A percentile compares a stretch with the other conserved stretches of the same genome.
Conservation (phyloP, 352 stramenopile species). For the Pythium dissotocum region DNA sequence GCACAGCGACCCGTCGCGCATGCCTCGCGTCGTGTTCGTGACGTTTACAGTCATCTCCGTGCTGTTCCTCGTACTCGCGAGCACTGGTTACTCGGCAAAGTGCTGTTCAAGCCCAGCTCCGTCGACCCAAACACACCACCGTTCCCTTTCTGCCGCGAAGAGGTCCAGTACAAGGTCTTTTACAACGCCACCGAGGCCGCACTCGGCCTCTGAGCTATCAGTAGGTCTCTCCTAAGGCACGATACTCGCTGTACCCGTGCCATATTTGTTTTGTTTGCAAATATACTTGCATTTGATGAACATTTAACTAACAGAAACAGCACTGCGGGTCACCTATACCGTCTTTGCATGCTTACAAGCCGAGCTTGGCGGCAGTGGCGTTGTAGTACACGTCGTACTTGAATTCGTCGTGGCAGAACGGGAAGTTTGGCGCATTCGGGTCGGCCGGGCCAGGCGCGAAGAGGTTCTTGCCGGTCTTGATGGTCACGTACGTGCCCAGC, state of each 20-base stretch:
- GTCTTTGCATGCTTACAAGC: neutral
- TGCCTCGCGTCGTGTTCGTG: constrained; percentile 36
- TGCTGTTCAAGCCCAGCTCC: neutral
- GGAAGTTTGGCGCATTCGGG: constrained; percentile 21
- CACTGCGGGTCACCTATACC: neutral
- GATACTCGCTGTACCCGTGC: too few relatives aligned
- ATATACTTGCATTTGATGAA: too few relatives aligned
- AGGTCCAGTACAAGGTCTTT: constrained; percentile 26
- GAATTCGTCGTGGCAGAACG: constrained; percentile 31
- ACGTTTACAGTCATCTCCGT: constrained; percentile 34
- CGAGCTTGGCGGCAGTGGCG: constrained; percentile 13
- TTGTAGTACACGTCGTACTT: constrained; percentile 33
- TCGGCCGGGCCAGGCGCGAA: constrained; percentile 29
- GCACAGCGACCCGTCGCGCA: constrained; percentile 25
- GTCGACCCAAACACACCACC: neutral
- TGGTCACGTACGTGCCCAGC: constrained; percentile 48
- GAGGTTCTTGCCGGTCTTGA: constrained; percentile 44
- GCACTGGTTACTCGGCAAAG: constrained; percentile 18
- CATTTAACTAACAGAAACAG: neutral
- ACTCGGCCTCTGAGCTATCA: neutral
- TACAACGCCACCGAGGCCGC: constrained; percentile 18
- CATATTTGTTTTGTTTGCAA: too few relatives aligned
- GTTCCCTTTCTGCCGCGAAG: constrained; percentile 29
- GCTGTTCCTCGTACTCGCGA: constrained; percentile 49
- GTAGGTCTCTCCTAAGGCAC: too few relatives aligned